Conservation (phyloP, 257 asterid genomes). For the Galeopsis tetrahit region DNA sequence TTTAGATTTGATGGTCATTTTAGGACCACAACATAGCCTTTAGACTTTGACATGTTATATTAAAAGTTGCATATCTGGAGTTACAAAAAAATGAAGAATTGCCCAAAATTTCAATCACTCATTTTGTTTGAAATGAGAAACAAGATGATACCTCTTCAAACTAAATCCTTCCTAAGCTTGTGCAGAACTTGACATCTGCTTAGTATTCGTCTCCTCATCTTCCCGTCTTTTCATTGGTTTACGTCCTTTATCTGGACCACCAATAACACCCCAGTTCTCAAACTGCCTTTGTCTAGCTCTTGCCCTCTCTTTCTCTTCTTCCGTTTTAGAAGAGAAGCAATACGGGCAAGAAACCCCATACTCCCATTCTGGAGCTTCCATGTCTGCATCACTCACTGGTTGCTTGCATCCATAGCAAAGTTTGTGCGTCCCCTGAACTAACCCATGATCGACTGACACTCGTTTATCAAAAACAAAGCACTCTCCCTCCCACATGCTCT, state of each 20-base stretch:
- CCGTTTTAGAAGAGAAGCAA: constrained; percentile 82
- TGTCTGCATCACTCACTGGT: constrained; percentile 87
- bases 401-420: constrained; percentile 96
- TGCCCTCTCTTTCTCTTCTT: constrained; percentile 95
- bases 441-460: constrained; percentile 94
- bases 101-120: neutral
- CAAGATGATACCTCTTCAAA: constrained; percentile 13
- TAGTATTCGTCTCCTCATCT: constrained; percentile 25
- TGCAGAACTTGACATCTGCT: constrained; percentile 45
- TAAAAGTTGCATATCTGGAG: neutral
- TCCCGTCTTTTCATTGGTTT: constrained; percentile 46
- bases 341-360: constrained; percentile 86
- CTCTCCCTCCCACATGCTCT: constrained; percentile 95
- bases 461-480: constrained; percentile 97
- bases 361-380: constrained; percentile 93
- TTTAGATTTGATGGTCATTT: neutral
- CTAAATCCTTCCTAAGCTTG: constrained; percentile 17
- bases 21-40: neutral
- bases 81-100: constrained; percentile 15
- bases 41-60: neutral
- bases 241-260: constrained; percentile 96
- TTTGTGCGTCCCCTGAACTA: constrained; percentile 79
- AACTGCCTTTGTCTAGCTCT: constrained; percentile 89
- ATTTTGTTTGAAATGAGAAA: neutral
- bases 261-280: constrained; percentile 87